A percentile compares a stretch with the other conserved stretches of the same genome.
phyloP scores from a whole-genome alignment of 129 eudicot genomes.

The Flaveria sonorensis region DNA sequence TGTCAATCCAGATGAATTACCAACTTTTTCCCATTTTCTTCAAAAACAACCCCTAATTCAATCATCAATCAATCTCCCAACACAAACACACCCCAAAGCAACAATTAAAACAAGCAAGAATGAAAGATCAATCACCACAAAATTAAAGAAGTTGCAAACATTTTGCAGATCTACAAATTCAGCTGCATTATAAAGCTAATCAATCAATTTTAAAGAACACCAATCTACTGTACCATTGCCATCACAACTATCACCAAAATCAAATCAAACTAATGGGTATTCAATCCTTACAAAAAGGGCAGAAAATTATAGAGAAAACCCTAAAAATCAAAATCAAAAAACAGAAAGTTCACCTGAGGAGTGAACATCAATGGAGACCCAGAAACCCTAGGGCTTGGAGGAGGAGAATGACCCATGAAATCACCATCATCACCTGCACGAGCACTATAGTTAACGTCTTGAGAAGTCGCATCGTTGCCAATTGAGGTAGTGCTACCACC shows the following conservation, averaged over 20 bases:
- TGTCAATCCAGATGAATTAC: not conserved
- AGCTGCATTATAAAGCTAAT: slow-evolving; percentile 17
- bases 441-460: slow-evolving; percentile 36
- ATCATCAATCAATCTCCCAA: slow-evolving; percentile 9
- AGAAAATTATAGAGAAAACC: not conserved
- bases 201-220: not conserved
- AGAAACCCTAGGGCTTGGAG: slow-evolving; percentile 90
- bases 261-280: slow-evolving; percentile 10
- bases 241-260: not conserved
- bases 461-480: slow-evolving; percentile 49
- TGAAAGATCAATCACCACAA: not conserved
- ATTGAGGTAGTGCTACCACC: slow-evolving; percentile 48
- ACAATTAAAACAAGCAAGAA: not conserved
- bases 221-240: slow-evolving; percentile 25
- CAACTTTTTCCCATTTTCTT: not conserved
- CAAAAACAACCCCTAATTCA: not conserved
- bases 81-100: slow-evolving; percentile 3
- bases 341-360: slow-evolving; percentile 66
- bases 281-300: not conserved
- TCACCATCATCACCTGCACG: slow-evolving; percentile 42
- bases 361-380: slow-evolving; percentile 92
- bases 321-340: slow-evolving; percentile 5
- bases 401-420: slow-evolving; percentile 83
- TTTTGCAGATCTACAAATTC: slow-evolving; percentile 30
- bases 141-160: not conserved